Percentiles rank a stretch among this genome's conserved stretches.
These are phyloP conservation scores for Calcarisporium arbuscula DNA, from an alignment of 2,329 filamentous ascomycete species.

Conservation along the genomic window DNA sequence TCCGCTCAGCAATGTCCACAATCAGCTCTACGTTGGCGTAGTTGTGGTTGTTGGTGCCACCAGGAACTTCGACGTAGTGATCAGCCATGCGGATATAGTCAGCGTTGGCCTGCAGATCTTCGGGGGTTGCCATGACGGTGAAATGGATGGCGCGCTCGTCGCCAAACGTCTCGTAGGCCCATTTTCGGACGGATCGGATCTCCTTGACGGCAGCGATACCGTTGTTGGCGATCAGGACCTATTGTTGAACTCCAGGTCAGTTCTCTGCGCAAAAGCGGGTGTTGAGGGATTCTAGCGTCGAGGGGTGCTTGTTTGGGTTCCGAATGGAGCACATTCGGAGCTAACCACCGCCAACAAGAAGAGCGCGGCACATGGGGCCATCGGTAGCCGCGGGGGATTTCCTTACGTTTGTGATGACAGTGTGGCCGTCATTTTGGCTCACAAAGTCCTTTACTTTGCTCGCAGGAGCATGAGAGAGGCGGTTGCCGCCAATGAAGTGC, in stretches of 20 bases:
- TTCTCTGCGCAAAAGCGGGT: no score
- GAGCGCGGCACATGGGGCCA: neutral
- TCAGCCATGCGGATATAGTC: conserved; percentile 99
- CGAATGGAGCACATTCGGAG: no score
- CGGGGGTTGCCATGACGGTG: conserved; percentile 98
- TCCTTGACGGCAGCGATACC: conserved; percentile 99
- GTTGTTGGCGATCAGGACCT: conserved; percentile 99
- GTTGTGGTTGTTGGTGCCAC: conserved; percentile 99
- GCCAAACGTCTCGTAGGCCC: conserved; percentile 99
- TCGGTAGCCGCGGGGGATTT: neutral
- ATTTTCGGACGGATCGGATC: conserved; percentile 98
- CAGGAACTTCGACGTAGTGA: conserved; percentile 97
- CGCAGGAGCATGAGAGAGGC: conserved; percentile 70
- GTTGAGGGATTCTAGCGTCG: no score
- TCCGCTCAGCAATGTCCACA: conserved; percentile 96
- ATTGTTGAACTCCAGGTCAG: no score
- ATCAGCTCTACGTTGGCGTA: conserved; percentile 99
- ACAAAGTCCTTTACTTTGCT: conserved; percentile 97
- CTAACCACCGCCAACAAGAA: no score
- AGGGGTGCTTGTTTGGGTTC: no score
- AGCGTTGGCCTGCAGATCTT: conserved; percentile 94
- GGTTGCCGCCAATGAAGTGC: conserved; percentile 97
- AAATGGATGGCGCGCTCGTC: conserved; percentile 98
- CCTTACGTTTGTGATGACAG: conserved; percentile 94
- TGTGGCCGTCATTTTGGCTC: conserved; percentile 81